Percentiles rank a stretch among this genome's conserved stretches.
These are phyloP conservation scores for Sporothrix humicola DNA, from an alignment of 2,329 filamentous ascomycete genomes.

Conservation along the genomic window DNA sequence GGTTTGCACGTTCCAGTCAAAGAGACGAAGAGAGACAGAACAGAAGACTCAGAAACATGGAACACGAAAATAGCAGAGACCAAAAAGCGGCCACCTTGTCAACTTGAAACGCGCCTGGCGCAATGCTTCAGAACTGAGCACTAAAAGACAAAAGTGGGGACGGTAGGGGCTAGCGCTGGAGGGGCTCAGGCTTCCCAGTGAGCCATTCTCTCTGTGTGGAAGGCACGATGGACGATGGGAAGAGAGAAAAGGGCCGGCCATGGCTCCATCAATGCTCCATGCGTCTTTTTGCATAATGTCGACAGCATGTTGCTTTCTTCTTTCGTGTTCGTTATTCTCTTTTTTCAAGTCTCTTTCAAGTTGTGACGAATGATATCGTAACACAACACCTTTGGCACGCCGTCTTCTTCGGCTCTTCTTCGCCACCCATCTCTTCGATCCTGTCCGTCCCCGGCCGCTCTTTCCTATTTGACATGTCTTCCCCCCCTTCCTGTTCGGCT, in stretches of 20 bases:
- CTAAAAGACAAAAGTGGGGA: neutral
- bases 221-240: neutral
- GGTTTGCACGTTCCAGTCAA: slow-evolving; percentile 17
- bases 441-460: neutral
- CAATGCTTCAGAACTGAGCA: slow-evolving; percentile 53
- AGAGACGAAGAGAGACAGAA: neutral
- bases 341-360: neutral
- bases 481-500: neutral
- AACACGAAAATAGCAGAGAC: neutral
- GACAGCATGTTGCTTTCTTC: neutral
- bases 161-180: neutral
- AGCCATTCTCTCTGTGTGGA: neutral
- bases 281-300: slow-evolving; percentile 10
- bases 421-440: neutral
- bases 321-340: neutral
- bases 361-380: slow-evolving; percentile 1
- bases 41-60: neutral
- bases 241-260: neutral
- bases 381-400: neutral
- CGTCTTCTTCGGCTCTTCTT: slow-evolving; percentile 10
- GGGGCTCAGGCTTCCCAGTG: neutral
- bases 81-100: slow-evolving; percentile 42
- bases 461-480: neutral
- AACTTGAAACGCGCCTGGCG: slow-evolving; percentile 58
- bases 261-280: neutral